Base-by-base conservation (phyloP, 139 green algal genomes). In the Diplosphaera chodatii region DNA sequence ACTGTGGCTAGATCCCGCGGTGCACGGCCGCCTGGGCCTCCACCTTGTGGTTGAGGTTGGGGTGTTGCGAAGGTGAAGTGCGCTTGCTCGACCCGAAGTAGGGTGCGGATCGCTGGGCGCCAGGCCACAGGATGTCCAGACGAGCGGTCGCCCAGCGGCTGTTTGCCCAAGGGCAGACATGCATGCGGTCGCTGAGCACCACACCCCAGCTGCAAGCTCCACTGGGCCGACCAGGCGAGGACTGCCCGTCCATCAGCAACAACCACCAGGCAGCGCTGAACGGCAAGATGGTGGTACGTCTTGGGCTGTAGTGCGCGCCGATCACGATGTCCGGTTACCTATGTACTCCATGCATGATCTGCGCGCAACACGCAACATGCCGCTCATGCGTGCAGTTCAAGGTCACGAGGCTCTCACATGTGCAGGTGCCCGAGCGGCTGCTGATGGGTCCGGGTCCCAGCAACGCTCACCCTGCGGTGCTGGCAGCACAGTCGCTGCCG, bases 401-500 rank as follows among this genome's bases (percentile, higher is more conserved):
- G n/a, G n/a, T n/a, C n/a, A n/a, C n/a, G n/a, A n/a, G n/a, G n/a
- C n/a, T n/a, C n/a, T n/a, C n/a, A n/a, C n/a, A n/a, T n/a, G n/a
- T n/a, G 48, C 62, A 90, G 79, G 82, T 96, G 0, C 90, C 91
- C 1, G 70, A 75, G 37, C 81, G 90, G 22, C 80, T 91, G 29
- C 77, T 96, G 40, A 96, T 96, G 90, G 91, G 91, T 18, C 91
- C 91, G 13, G 91, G 91, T 4, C 91, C 91, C 5, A 85, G 86
- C 55, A 97, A 96, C 69, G 86, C 88, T 6, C 70, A 95, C 71
- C 91, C 91, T 0, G 76, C 90, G 21, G 80, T 97, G 30, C 84
- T 96, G 66, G 79, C 78, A 15, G 89, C 90, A 0, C 88, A 94
- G 77, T 70, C 77, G 5, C 82, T 96, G 68, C 91, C 91, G 0